Conservation (phyloP, 139 green algal species). For the Chlamydomonas applanata region DNA sequence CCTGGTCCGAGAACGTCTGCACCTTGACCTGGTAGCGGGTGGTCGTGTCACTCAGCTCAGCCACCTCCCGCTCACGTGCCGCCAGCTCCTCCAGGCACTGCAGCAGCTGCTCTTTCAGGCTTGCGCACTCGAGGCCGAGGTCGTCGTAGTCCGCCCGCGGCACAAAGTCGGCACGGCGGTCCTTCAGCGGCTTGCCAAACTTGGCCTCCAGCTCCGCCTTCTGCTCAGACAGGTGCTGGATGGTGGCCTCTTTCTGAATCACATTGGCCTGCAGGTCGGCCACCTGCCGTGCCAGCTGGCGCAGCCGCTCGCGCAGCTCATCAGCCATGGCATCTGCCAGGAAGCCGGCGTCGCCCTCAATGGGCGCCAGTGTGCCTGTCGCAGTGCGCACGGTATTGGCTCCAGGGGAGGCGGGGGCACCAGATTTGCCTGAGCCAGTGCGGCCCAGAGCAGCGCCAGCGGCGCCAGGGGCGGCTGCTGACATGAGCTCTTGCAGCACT, state of each 20-base stretch:
- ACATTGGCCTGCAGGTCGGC: constrained; percentile 46
- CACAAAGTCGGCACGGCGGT: constrained; percentile 39
- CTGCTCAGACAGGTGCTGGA: constrained; percentile 31
- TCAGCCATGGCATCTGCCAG: constrained; percentile 52
- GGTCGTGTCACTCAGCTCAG: constrained; percentile 39
- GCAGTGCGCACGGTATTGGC: too few relatives aligned
- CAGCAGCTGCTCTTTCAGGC: constrained; percentile 54
- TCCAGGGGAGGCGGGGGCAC: not conserved
- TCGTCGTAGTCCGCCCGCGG: constrained; percentile 48
- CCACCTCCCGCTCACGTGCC: constrained; percentile 42
- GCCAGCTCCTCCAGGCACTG: constrained; percentile 51
- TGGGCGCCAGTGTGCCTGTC: too few relatives aligned
- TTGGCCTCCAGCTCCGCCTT: constrained; percentile 35
- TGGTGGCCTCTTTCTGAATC: constrained; percentile 31
- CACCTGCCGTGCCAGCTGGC: constrained; percentile 45
- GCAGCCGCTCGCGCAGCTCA: constrained; percentile 43
- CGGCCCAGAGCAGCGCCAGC: not conserved
- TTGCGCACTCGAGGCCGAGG: constrained; percentile 28
- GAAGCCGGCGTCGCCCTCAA: constrained; percentile 20
- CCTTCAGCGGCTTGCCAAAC: constrained; percentile 30
- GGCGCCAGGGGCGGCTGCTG: not conserved
- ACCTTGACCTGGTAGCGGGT: constrained; percentile 39
- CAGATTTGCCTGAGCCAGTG: not conserved
- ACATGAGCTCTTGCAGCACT: constrained; percentile 29
- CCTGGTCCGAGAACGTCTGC: constrained; percentile 44